Percentiles rank a stretch among this genome's conserved stretches.
Evolutionary conservation across 2,329 filamentous ascomycete species (phyloP).

Genomic region (Xylariaceae sp.): DNA sequence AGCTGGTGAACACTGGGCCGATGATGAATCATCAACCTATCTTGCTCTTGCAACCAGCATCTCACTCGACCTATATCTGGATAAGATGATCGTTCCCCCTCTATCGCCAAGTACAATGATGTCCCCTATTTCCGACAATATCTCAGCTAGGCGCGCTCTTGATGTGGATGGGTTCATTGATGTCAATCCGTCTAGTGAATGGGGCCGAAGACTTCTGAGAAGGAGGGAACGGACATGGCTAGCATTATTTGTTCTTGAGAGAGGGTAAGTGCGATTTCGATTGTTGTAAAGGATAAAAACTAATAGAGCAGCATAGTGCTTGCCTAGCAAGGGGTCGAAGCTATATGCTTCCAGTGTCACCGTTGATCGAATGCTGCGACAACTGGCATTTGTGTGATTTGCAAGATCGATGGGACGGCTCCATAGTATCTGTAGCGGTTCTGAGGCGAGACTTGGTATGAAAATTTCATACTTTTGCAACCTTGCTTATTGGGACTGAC

Average conservation of each 20-base stretch:
- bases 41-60: constrained; percentile 67
- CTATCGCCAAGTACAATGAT: constrained; percentile 41
- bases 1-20: constrained; percentile 61
- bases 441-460: constrained; percentile 61
- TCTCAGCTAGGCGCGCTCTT: constrained; percentile 63
- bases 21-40: constrained; percentile 70
- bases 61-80: constrained; percentile 64
- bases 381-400: constrained; percentile 62
- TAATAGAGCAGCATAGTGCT: constrained; percentile 42
- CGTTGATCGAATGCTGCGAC: constrained; percentile 63
- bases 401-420: constrained; percentile 64
- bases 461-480: constrained; percentile 15
- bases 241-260: constrained; percentile 66
- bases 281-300: constrained; percentile 16
- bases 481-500: constrained; percentile 1
- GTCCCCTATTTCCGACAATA: constrained; percentile 59
- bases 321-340: constrained; percentile 66
- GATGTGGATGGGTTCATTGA: constrained; percentile 65
- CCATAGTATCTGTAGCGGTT: constrained; percentile 68
- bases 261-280: constrained; percentile 45
- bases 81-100: constrained; percentile 64
- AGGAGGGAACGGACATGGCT: constrained; percentile 68
- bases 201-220: constrained; percentile 58
- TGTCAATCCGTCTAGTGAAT: constrained; percentile 56
- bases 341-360: constrained; percentile 64